Evolutionary conservation across 768 basidiomycete genomes (phyloP).

Genomic region (Auriculariales sp.): DNA sequence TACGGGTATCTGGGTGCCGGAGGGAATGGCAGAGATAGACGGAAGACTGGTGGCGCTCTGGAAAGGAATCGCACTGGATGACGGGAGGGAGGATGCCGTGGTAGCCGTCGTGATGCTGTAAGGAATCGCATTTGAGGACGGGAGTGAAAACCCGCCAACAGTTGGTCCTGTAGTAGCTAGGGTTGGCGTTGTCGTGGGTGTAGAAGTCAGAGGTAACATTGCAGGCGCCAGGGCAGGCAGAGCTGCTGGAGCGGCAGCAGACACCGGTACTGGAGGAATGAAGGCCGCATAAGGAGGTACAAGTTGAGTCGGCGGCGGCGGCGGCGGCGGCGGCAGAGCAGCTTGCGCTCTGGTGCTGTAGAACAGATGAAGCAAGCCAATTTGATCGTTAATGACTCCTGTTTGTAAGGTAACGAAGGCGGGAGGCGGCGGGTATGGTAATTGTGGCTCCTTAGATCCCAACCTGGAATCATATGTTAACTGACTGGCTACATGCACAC

Average conservation of each 20-base stretch:
- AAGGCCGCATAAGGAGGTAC: not conserved
- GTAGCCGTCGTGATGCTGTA: too few species aligned
- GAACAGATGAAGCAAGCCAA: constrained; percentile 70
- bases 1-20: not conserved
- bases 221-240: too few species aligned
- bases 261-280: not conserved
- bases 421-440: constrained; percentile 75
- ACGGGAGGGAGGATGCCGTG: too few species aligned
- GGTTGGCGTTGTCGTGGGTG: too few species aligned
- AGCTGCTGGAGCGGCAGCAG: not conserved
- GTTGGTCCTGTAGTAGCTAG: too few species aligned
- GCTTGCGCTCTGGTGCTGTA: constrained; percentile 27
- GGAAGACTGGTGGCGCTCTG: constrained; percentile 34
- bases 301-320: not conserved
- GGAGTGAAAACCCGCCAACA: too few species aligned
- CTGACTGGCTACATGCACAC: not conserved
- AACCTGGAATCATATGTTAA: not conserved
- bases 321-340: constrained; percentile 1
- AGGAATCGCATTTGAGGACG: too few species aligned
- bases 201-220: too few species aligned
- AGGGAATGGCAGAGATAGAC: constrained; percentile 9
- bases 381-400: constrained; percentile 56
- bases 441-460: constrained; percentile 40
- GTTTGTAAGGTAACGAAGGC: constrained; percentile 61
- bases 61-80: too few species aligned